Percentiles rank a stretch among this genome's conserved stretches.
These are phyloP conservation scores for Prunus davidiana DNA, from an alignment of 306 rosid species.

Conservation along the genomic window DNA sequence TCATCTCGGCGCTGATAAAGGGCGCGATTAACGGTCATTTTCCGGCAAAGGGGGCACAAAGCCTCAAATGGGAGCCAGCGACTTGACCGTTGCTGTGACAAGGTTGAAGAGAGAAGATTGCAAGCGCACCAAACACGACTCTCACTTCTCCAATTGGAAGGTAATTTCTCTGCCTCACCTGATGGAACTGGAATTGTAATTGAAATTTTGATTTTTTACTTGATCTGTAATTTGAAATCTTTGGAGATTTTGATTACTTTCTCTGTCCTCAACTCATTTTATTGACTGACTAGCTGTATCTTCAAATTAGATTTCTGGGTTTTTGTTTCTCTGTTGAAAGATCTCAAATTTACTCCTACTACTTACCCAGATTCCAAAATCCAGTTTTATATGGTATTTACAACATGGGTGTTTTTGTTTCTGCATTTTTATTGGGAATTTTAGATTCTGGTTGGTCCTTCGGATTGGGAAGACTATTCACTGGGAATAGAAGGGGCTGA, in stretches of 20 bases:
- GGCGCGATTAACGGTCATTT: slow-evolving; percentile 19
- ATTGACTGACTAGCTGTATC: neutral
- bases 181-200: neutral
- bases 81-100: neutral
- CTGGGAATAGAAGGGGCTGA: slow-evolving; percentile 68
- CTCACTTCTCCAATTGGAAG: slow-evolving; percentile 70
- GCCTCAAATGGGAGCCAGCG: slow-evolving; percentile 22
- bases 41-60: neutral
- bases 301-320: too few species aligned
- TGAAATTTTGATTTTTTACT: neutral
- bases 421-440: slow-evolving; percentile 1
- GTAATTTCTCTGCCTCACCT: slow-evolving; percentile 24
- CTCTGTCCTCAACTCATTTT: neutral
- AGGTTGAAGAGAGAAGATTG: slow-evolving; percentile 69
- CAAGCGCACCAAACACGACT: slow-evolving; percentile 61
- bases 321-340: neutral
- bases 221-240: neutral
- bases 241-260: neutral
- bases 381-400: neutral
- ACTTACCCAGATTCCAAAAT: neutral
- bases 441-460: slow-evolving; percentile 77
- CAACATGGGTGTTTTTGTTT: neutral
- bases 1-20: neutral
- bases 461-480: slow-evolving; percentile 73
- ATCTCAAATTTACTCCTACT: neutral